Evolutionary conservation across 129 eudicot species (phyloP).

Genomic region (Ambrosia artemisiifolia): DNA sequence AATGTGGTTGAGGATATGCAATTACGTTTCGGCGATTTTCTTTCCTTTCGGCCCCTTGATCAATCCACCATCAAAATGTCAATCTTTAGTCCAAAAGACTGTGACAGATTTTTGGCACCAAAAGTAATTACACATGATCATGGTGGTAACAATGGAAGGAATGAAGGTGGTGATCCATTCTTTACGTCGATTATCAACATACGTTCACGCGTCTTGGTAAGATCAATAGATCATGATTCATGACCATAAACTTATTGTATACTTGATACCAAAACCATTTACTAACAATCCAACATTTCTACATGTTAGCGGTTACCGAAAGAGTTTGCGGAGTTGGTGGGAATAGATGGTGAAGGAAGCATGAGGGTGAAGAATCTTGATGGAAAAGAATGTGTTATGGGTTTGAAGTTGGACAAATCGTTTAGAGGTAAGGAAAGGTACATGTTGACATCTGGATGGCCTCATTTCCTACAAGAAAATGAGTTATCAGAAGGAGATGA

Average conservation of each 20-base stretch:
- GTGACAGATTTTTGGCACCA: background rate
- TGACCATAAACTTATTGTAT: background rate
- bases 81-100: constrained; percentile 15
- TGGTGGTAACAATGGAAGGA: background rate
- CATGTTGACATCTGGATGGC: constrained; percentile 3
- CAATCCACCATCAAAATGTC: background rate
- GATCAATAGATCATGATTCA: background rate
- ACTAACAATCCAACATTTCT: background rate
- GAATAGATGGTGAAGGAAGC: background rate
- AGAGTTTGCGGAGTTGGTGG: constrained; percentile 16
- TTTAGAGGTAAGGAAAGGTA: background rate
- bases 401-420: background rate
- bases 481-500: constrained; percentile 15
- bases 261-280: background rate
- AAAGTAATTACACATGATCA: background rate
- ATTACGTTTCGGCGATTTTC: constrained; percentile 21
- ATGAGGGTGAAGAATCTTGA: constrained; percentile 7
- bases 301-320: constrained; percentile 8
- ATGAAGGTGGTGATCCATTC: too few species aligned
- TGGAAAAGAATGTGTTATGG: background rate
- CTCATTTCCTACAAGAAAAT: constrained; percentile 1
- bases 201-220: background rate
- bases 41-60: constrained; percentile 16
- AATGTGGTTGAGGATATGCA: constrained; percentile 8
- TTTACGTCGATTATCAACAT: background rate